Base-by-base conservation (phyloP, 2,329 filamentous ascomycete species). In the Trichoderma guizhouense region DNA sequence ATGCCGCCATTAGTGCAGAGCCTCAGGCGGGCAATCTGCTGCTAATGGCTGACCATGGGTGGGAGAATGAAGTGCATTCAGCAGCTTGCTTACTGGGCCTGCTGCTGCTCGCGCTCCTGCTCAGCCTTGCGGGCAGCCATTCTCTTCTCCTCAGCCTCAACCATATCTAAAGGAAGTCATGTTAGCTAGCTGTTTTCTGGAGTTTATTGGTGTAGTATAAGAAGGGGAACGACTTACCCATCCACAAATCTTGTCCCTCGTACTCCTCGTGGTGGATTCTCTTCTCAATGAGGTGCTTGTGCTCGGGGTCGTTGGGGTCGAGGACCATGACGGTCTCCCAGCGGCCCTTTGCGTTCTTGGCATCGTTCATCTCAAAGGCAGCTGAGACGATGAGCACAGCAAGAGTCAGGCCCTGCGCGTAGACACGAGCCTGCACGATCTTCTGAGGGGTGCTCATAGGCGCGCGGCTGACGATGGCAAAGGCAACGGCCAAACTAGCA, bases 241-340 rank as follows among this genome's bases (percentile, higher is more conserved):
- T 96, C 96, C 96, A 99, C 78, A 98, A 87, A 82, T 98, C 95
- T 84, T 97, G 93, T 58, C 94, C 93, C 79, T 91, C 88, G 81
- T 97, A 96, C 74, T 93, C 87, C 85, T 97, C 93, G 84, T 94
- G 93, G 81, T 97, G 93, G 69, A 96, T 88, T 84, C 86, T 90
- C 89, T 95, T 95, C 88, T 97, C 93, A 76, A 97, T 93, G 76
- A 94, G 80, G 77, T 92, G 86, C 87, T 94, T 92, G 82, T 95
- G 93, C 83, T 91, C 89, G 2, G 93, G 93, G 80, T 97, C 93
- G 75, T 93, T 86, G 68, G 93, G 92, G 82, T 95, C 93, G 58
- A 95, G 75, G 14, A 96, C 88, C 87, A 91, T 90, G 77, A 97
- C 87, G 2, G 93, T 96, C 87, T 97, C 91, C 92, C 92, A 97